These are phyloP conservation scores for Podaxis sp. DNA, from an alignment of 768 basidiomycete species.

Conservation along the genomic window DNA sequence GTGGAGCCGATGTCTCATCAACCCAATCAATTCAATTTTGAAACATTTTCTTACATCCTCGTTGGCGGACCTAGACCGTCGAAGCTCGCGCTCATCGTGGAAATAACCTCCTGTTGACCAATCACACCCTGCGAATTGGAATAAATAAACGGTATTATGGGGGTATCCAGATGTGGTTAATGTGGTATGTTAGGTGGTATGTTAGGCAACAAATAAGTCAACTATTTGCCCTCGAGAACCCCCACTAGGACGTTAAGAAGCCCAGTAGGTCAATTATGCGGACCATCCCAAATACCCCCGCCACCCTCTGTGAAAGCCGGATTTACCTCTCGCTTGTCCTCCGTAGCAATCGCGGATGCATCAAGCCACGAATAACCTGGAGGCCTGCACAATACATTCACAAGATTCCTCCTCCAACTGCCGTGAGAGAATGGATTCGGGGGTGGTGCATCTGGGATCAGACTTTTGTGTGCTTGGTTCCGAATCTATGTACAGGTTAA, in stretches of 20 bases:
- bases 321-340: slow-evolving; percentile 75
- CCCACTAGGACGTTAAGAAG: background rate
- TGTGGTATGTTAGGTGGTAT: slow-evolving; percentile 9
- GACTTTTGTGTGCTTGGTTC: slow-evolving; percentile 74
- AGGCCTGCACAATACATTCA: slow-evolving; percentile 78
- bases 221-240: slow-evolving; percentile 7
- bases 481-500: slow-evolving; percentile 56
- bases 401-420: slow-evolving; percentile 69
- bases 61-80: slow-evolving; percentile 11
- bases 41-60: slow-evolving; percentile 5
- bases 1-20: slow-evolving; percentile 30
- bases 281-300: slow-evolving; percentile 13
- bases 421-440: slow-evolving; percentile 89
- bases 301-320: slow-evolving; percentile 45
- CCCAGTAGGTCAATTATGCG: background rate
- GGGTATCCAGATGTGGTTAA: slow-evolving; percentile 12
- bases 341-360: slow-evolving; percentile 53
- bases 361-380: slow-evolving; percentile 80
- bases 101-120: slow-evolving; percentile 9
- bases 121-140: background rate
- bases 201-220: slow-evolving; percentile 6
- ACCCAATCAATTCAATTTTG: slow-evolving; percentile 18
- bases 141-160: background rate
- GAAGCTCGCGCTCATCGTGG: slow-evolving; percentile 9
- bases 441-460: slow-evolving; percentile 62